phyloP scores from a whole-genome alignment of 164 flowering plant genomes.

The Magnolia kwangsiensis region DNA sequence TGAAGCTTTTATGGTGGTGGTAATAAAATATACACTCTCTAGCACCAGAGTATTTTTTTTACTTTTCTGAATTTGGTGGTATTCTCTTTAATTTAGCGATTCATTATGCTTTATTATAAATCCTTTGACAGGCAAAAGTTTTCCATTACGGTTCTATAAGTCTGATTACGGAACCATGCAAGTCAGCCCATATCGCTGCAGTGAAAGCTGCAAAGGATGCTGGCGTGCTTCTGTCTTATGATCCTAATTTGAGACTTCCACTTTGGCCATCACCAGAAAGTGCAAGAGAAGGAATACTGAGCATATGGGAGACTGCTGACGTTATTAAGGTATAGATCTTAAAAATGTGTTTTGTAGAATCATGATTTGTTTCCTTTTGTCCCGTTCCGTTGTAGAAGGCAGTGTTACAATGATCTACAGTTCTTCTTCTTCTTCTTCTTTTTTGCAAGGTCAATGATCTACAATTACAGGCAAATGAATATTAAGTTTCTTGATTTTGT shows the following conservation, averaged over 20 bases:
- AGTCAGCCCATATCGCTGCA: constrained; percentile 89
- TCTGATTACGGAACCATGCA: constrained; percentile 95
- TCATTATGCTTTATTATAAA: not conserved
- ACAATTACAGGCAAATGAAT: not conserved
- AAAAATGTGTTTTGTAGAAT: not conserved
- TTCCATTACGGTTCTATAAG: constrained; percentile 97
- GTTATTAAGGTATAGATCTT: constrained; percentile 69
- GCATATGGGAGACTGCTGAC: constrained; percentile 94
- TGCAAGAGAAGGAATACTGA: constrained; percentile 91
- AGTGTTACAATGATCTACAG: not conserved
- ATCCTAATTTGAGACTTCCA: constrained; percentile 96
- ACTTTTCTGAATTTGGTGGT: not conserved
- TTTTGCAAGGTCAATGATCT: not conserved
- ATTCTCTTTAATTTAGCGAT: constrained; percentile 3
- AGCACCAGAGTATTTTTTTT: not conserved
- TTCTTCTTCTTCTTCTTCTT: not conserved
- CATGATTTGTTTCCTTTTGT: not conserved
- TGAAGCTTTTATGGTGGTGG: not conserved
- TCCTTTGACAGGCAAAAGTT: constrained; percentile 68
- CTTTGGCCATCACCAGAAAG: constrained; percentile 88
- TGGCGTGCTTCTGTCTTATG: constrained; percentile 87
- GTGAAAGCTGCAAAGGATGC: constrained; percentile 88
- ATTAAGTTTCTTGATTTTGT: not conserved
- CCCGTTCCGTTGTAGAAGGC: not conserved
- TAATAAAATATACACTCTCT: not conserved